phyloP scores from a whole-genome alignment of 2,329 filamentous ascomycete species.

The Domatiomyces catenatus region DNA sequence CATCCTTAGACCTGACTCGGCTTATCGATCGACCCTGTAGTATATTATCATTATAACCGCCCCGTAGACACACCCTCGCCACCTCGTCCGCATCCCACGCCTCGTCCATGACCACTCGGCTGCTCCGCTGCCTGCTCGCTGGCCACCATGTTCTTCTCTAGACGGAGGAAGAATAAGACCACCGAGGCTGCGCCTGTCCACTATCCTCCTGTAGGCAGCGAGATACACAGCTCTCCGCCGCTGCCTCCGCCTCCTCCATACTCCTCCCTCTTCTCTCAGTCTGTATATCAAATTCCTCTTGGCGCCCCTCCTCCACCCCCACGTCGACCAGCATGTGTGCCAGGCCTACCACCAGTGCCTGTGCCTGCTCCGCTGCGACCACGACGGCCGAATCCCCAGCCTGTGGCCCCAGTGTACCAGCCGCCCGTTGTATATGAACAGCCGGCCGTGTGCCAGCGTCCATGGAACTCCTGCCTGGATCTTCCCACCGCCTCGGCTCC shows the following conservation, averaged over 20 bases:
- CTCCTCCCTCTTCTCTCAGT: neutral
- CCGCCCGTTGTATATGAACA: neutral
- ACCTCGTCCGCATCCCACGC: neutral
- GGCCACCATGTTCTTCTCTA: neutral
- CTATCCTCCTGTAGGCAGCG: neutral
- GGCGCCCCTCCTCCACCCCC: neutral
- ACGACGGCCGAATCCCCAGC: neutral
- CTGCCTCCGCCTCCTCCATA: neutral
- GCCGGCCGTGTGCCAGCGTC: neutral
- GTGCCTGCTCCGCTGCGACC: neutral
- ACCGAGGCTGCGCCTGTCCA: neutral
- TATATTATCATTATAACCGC: neutral
- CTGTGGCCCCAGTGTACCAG: neutral
- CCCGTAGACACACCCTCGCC: neutral
- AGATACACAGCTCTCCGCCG: neutral
- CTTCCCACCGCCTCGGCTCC: constrained; percentile 1
- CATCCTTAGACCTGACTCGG: neutral
- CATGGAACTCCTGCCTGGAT: neutral
- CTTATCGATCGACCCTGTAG: neutral
- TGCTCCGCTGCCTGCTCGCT: neutral
- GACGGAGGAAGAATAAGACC: neutral
- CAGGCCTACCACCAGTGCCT: neutral
- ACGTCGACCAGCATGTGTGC: neutral
- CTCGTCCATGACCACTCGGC: neutral
- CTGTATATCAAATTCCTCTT: neutral